These are phyloP conservation scores for Tricholoma hemisulphureum DNA, from an alignment of 768 basidiomycete species.

Conservation along the genomic window DNA sequence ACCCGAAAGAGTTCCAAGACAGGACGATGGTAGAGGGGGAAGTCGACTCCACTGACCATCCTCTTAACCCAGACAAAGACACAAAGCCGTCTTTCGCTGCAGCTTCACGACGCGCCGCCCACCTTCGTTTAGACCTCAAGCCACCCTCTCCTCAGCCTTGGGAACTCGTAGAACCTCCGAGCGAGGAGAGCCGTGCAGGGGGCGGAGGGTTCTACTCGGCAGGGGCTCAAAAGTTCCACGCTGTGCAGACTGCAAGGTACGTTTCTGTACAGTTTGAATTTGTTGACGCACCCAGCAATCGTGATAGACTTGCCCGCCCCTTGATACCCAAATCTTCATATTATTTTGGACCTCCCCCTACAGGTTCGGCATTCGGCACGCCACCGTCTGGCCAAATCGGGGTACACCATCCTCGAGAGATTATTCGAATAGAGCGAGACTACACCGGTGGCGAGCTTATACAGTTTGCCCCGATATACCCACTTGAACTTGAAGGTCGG, in stretches of 20 bases:
- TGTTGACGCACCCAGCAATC: slow-evolving; percentile 7
- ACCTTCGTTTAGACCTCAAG: slow-evolving; percentile 50
- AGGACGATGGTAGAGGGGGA: slow-evolving; percentile 21
- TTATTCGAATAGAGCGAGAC: slow-evolving; percentile 89
- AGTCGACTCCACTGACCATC: slow-evolving; percentile 25
- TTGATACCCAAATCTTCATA: slow-evolving; percentile 78
- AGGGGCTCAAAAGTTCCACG: slow-evolving; percentile 40
- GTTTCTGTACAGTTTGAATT: slow-evolving; percentile 23
- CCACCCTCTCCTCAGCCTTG: slow-evolving; percentile 62
- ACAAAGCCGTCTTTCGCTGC: slow-evolving; percentile 28
- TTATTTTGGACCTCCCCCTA: slow-evolving; percentile 77
- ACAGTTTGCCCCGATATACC: slow-evolving; percentile 88
- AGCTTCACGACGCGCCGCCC: slow-evolving; percentile 37
- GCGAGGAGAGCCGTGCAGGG: slow-evolving; percentile 36
- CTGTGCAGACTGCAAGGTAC: slow-evolving; percentile 43
- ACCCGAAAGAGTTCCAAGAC: slow-evolving; percentile 9
- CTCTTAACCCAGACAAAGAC: slow-evolving; percentile 22
- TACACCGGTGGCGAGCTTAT: slow-evolving; percentile 87
- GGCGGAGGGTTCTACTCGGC: slow-evolving; percentile 44
- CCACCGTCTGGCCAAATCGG: slow-evolving; percentile 83
- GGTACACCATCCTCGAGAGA: slow-evolving; percentile 85
- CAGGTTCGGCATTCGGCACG: slow-evolving; percentile 79
- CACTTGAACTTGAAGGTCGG: slow-evolving; percentile 89
- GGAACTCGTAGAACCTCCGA: slow-evolving; percentile 56
- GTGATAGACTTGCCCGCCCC: slow-evolving; percentile 37